phyloP scores from a whole-genome alignment of 1,139 yeast genomes.

The Debaryomyces fabryi region DNA sequence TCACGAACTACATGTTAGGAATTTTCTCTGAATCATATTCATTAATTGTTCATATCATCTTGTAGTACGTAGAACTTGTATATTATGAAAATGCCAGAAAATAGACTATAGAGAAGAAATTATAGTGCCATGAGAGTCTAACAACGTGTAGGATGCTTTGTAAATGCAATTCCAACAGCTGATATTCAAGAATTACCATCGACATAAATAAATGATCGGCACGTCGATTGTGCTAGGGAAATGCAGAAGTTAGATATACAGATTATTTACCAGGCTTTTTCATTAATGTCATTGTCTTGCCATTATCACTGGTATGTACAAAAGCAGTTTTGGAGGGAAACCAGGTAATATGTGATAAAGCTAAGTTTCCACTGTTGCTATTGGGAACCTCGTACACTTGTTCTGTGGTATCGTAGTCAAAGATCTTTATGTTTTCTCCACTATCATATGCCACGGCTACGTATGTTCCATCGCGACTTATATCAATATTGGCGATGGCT shows the following conservation, averaged over 20 bases:
- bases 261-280: conserved; percentile 18
- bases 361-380: conserved; percentile 38
- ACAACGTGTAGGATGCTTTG: not conserved
- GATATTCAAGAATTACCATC: not conserved
- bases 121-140: not conserved
- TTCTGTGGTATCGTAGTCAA: conserved; percentile 34
- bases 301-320: conserved; percentile 38
- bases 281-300: conserved; percentile 33
- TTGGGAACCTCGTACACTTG: conserved; percentile 39
- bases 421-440: conserved; percentile 41
- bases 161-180: not conserved
- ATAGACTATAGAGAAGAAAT: too few species aligned
- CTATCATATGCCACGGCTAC: conserved; percentile 50
- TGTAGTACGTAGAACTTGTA: too few species aligned
- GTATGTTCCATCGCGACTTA: conserved; percentile 48
- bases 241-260: not conserved
- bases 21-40: not conserved
- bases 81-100: too few species aligned
- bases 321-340: conserved; percentile 42
- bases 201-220: not conserved
- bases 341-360: conserved; percentile 42
- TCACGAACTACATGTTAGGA: not conserved
- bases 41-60: not conserved
- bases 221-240: not conserved
- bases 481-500: conserved; percentile 46